phyloP scores from a whole-genome alignment of 768 basidiomycete species.

The Phaeotremella fagi region DNA sequence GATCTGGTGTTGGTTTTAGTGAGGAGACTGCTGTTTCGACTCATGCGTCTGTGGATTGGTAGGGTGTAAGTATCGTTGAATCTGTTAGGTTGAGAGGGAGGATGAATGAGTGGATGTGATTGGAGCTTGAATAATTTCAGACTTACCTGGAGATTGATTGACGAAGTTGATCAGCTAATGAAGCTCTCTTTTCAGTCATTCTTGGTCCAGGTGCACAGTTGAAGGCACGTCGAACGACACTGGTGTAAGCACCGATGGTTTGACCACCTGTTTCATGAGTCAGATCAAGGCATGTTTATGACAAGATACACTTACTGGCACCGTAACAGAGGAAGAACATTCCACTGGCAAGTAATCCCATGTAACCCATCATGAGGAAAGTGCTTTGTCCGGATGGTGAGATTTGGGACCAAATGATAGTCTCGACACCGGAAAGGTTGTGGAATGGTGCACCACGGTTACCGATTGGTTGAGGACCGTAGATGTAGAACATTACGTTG shows the following conservation, averaged over 20 bases:
- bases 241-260: constrained; percentile 35
- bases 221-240: constrained; percentile 21
- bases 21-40: neutral
- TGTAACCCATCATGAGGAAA: constrained; percentile 17
- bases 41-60: neutral
- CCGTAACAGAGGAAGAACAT: constrained; percentile 28
- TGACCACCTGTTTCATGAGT: constrained; percentile 25
- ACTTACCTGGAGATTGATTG: neutral
- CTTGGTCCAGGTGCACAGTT: constrained; percentile 23
- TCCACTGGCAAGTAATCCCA: constrained; percentile 10
- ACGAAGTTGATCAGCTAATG: neutral
- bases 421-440: constrained; percentile 8
- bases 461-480: constrained; percentile 15
- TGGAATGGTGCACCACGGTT: constrained; percentile 6
- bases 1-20: neutral
- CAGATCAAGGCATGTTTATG: neutral
- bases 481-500: neutral
- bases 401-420: constrained; percentile 7
- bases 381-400: neutral
- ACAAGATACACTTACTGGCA: constrained; percentile 9
- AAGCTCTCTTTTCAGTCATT: neutral
- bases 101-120: too few species aligned
- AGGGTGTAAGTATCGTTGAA: neutral
- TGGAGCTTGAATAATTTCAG: too few species aligned
- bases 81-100: neutral